A percentile compares a stretch with the other conserved stretches of the same genome.
These are phyloP conservation scores for Entonaema liquescens DNA, from an alignment of 495 filamentous ascomycete species.

Conservation along the genomic window DNA sequence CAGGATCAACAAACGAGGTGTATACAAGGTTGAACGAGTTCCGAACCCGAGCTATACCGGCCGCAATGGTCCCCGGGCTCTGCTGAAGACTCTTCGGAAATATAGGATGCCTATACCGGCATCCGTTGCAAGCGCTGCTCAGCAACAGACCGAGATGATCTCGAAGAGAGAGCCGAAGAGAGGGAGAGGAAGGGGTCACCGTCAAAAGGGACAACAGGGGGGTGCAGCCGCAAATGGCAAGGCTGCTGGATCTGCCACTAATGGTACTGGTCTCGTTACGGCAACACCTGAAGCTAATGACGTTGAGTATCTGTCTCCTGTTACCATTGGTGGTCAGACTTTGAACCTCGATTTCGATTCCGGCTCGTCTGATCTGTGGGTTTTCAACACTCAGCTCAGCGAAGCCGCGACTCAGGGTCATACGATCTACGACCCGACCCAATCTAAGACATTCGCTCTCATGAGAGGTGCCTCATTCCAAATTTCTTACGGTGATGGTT, in stretches of 20 bases:
- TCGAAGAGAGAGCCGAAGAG: constrained; percentile 38
- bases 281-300: constrained; percentile 69
- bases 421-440: constrained; percentile 67
- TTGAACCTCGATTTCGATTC: constrained; percentile 84
- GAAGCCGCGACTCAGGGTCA: constrained; percentile 57
- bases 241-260: constrained; percentile 30
- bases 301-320: constrained; percentile 74
- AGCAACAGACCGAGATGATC: constrained; percentile 45
- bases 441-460: constrained; percentile 63
- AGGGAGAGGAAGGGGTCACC: constrained; percentile 26
- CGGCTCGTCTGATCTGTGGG: constrained; percentile 86
- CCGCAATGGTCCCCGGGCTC: constrained; percentile 62
- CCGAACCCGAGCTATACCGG: constrained; percentile 61
- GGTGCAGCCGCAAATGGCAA: constrained; percentile 28
- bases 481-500: constrained; percentile 80
- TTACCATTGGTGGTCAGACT: constrained; percentile 76
- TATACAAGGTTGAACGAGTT: constrained; percentile 68
- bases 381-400: constrained; percentile 74
- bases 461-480: constrained; percentile 61
- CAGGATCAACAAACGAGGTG: constrained; percentile 53
- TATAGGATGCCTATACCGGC: constrained; percentile 63
- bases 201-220: constrained; percentile 7
- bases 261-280: constrained; percentile 63
- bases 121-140: constrained; percentile 50
- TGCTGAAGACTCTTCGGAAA: constrained; percentile 71